Evolutionary conservation across 305 asterid species (phyloP).

Genomic region (Ajuga reptans): DNA sequence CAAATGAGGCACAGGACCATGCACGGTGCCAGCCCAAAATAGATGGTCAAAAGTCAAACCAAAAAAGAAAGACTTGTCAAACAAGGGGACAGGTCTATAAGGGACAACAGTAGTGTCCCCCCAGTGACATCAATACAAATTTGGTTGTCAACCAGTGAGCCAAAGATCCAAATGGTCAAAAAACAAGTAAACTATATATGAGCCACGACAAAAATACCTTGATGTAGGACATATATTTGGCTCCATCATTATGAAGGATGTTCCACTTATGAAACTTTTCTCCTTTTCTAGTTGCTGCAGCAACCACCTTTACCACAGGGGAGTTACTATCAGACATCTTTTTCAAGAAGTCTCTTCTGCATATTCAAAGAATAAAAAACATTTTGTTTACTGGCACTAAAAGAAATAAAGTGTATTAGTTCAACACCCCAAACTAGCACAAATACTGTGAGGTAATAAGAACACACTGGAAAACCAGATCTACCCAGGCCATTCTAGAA

Average conservation of each 20-base stretch:
- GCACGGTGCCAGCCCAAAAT: neutral
- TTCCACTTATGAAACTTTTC: slow-evolving; percentile 55
- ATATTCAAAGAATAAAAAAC: slow-evolving; percentile 24
- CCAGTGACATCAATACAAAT: neutral
- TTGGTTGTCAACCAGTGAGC: neutral
- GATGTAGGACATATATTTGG: slow-evolving; percentile 88
- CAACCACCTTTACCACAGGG: slow-evolving; percentile 39
- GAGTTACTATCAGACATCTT: slow-evolving; percentile 38
- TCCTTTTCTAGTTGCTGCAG: slow-evolving; percentile 34
- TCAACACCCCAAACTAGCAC: neutral
- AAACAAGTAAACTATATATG: slow-evolving; percentile 13
- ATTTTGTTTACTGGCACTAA: neutral
- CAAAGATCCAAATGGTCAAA: slow-evolving; percentile 14
- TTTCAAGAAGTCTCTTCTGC: slow-evolving; percentile 49
- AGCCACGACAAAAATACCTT: slow-evolving; percentile 46
- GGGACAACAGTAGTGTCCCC: neutral
- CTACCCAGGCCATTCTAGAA: neutral
- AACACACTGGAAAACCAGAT: neutral
- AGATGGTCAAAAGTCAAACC: neutral
- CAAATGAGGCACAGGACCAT: slow-evolving; percentile 7
- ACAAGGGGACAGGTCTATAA: neutral
- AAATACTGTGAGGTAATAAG: neutral
- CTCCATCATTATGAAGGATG: slow-evolving; percentile 63
- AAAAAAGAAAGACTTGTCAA: neutral
- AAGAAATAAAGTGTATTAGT: neutral